phyloP scores from a whole-genome alignment of 2,329 filamentous ascomycete species.

The Aspergillus sp. region DNA sequence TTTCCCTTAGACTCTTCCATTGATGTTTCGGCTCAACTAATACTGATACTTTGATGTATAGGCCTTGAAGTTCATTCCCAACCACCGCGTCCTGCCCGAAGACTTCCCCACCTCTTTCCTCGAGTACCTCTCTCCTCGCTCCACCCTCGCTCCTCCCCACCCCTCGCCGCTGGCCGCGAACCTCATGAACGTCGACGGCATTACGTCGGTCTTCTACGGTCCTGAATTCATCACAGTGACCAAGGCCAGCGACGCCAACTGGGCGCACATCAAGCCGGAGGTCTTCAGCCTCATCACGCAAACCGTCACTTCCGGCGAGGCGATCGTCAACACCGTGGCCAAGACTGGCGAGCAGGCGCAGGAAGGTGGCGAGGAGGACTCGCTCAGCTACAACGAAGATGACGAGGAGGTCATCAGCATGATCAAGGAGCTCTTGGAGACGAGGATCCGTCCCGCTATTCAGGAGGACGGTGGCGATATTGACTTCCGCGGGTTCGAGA shows the following conservation, averaged over 20 bases:
- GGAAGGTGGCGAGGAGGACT: conserved; percentile 59
- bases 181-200: conserved; percentile 89
- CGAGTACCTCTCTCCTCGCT: conserved; percentile 86
- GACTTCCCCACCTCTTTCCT: conserved; percentile 73
- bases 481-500: conserved; percentile 85
- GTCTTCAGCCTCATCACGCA: conserved; percentile 95
- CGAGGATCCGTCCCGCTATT: conserved; percentile 88
- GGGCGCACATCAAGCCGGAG: conserved; percentile 93
- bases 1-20: not conserved
- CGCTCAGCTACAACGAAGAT: conserved; percentile 79
- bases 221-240: conserved; percentile 95
- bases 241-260: conserved; percentile 82
- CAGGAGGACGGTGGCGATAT: conserved; percentile 98
- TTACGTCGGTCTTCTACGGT: conserved; percentile 94
- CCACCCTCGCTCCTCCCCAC: conserved; percentile 83
- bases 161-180: conserved; percentile 88
- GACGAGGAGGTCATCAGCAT: conserved; percentile 94
- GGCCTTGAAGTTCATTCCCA: conserved; percentile 92
- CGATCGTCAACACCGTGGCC: conserved; percentile 71
- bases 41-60: conserved; percentile 10
- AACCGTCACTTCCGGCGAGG: conserved; percentile 78
- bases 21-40: not conserved
- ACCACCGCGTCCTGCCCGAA: conserved; percentile 78
- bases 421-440: conserved; percentile 98
- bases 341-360: conserved; percentile 56